These are phyloP conservation scores for Solanum verrucosum DNA, from an alignment of 257 asterid genomes.

Conservation along the genomic window DNA sequence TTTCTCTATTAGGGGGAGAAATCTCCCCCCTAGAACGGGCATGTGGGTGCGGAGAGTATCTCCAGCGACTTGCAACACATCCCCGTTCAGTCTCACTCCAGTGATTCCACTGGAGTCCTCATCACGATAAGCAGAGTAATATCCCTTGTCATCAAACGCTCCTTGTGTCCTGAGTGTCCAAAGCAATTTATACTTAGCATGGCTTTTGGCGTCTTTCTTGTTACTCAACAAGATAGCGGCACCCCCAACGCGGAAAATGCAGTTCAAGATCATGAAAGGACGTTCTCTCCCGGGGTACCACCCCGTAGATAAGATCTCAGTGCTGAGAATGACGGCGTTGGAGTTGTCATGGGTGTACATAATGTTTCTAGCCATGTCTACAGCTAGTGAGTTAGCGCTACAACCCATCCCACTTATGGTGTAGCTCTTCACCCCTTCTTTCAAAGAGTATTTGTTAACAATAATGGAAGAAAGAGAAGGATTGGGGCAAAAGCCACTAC, in stretches of 20 bases:
- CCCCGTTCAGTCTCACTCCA: conserved; percentile 52
- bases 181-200: conserved; percentile 51
- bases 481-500: conserved; percentile 83
- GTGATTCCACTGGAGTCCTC: conserved; percentile 75
- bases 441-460: conserved; percentile 33
- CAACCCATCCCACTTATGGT: conserved; percentile 87
- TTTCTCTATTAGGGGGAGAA: conserved; percentile 46
- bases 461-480: conserved; percentile 67
- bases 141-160: conserved; percentile 58
- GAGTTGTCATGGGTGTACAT: conserved; percentile 29
- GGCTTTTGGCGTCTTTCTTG: conserved; percentile 18
- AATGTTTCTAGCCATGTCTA: conserved; percentile 53
- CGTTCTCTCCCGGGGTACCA: conserved; percentile 72
- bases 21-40: conserved; percentile 40
- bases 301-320: conserved; percentile 72
- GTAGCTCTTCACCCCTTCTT: conserved; percentile 60
- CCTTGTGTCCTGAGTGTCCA: conserved; percentile 46
- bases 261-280: conserved; percentile 54
- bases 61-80: conserved; percentile 58
- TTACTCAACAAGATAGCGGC: conserved; percentile 58
- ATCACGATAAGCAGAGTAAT: conserved; percentile 51
- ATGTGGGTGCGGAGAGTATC: conserved; percentile 59
- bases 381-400: conserved; percentile 66
- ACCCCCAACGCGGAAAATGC: conserved; percentile 69
- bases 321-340: conserved; percentile 64